phyloP scores from a whole-genome alignment of 371 early-diverging fungal species.

The Mucor saturninus region DNA sequence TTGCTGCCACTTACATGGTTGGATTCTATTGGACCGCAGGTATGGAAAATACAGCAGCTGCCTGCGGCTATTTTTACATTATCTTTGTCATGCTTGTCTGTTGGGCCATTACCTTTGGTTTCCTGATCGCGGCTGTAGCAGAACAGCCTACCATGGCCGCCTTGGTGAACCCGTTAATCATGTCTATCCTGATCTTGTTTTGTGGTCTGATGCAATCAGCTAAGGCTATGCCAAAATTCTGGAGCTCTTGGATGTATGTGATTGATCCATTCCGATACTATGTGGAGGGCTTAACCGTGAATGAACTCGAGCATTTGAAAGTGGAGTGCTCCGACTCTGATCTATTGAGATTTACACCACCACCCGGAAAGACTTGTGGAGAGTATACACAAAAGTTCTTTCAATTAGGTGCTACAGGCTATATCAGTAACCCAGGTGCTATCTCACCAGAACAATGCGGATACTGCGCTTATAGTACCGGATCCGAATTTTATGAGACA shows the following conservation, averaged over 20 bases:
- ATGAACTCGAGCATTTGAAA: conserved; percentile 54
- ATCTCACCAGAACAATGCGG: conserved; percentile 51
- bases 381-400: conserved; percentile 60
- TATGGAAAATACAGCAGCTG: conserved; percentile 40
- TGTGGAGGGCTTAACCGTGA: conserved; percentile 68
- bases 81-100: conserved; percentile 54
- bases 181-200: conserved; percentile 65
- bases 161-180: conserved; percentile 65
- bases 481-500: conserved; percentile 58
- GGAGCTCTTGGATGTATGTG: conserved; percentile 75
- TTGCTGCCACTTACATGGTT: conserved; percentile 54
- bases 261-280: conserved; percentile 63
- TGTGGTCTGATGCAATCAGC: conserved; percentile 67
- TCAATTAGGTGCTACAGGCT: conserved; percentile 48
- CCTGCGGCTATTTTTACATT: conserved; percentile 62
- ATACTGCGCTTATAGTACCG: conserved; percentile 62
- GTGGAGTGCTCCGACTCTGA: conserved; percentile 56
- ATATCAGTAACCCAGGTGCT: conserved; percentile 54
- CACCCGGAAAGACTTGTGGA: conserved; percentile 60
- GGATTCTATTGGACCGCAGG: conserved; percentile 70
- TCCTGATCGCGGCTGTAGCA: conserved; percentile 32
- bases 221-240: conserved; percentile 66
- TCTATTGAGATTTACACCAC: conserved; percentile 55
- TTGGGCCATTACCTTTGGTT: conserved; percentile 66
- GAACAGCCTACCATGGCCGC: conserved; percentile 59